Percentiles rank a stretch among this genome's conserved stretches.
These are phyloP conservation scores for Xylariales sp. DNA, from an alignment of 2,329 filamentous ascomycete species.

Conservation along the genomic window DNA sequence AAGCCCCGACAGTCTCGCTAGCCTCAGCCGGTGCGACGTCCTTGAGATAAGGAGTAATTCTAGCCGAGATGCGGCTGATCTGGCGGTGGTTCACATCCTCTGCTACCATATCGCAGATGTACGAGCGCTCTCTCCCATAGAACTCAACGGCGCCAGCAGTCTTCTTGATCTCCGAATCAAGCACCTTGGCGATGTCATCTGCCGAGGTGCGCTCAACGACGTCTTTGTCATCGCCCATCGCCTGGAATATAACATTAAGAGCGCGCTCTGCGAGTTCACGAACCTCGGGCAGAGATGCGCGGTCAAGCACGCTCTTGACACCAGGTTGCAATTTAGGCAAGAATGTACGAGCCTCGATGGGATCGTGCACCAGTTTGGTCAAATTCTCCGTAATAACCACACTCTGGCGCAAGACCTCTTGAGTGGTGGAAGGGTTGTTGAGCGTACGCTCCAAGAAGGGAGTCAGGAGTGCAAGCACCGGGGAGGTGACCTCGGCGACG, in stretches of 20 bases:
- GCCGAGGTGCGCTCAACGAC: slow-evolving; percentile 62
- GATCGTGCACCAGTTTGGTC: slow-evolving; percentile 35
- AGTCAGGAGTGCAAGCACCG: slow-evolving; percentile 88
- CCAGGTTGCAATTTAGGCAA: slow-evolving; percentile 91
- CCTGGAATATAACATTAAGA: slow-evolving; percentile 83
- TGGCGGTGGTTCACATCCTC: slow-evolving; percentile 85
- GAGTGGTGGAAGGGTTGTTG: slow-evolving; percentile 83
- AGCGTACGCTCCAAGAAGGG: slow-evolving; percentile 91
- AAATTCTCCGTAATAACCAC: slow-evolving; percentile 97
- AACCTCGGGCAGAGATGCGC: slow-evolving; percentile 91
- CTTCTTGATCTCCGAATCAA: slow-evolving; percentile 74
- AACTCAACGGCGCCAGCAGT: slow-evolving; percentile 59
- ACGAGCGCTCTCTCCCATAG: slow-evolving; percentile 63
- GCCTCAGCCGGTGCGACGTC: slow-evolving; percentile 61
- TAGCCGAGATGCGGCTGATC: slow-evolving; percentile 64
- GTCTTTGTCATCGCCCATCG: slow-evolving; percentile 71
- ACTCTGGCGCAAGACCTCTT: slow-evolving; percentile 93
- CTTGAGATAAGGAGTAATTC: slow-evolving; percentile 71
- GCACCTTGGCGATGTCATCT: slow-evolving; percentile 68
- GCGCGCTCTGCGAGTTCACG: slow-evolving; percentile 83
- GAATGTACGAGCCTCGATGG: slow-evolving; percentile 89
- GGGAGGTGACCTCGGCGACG: slow-evolving; percentile 91
- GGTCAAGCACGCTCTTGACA: slow-evolving; percentile 81
- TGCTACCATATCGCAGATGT: slow-evolving; percentile 78
- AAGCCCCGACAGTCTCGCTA: slow-evolving; percentile 60